Evolutionary conservation across 768 basidiomycete species (phyloP), one percentile per base, ranked within the genome.

Genomic region (Auriscalpium microsporum): DNA sequence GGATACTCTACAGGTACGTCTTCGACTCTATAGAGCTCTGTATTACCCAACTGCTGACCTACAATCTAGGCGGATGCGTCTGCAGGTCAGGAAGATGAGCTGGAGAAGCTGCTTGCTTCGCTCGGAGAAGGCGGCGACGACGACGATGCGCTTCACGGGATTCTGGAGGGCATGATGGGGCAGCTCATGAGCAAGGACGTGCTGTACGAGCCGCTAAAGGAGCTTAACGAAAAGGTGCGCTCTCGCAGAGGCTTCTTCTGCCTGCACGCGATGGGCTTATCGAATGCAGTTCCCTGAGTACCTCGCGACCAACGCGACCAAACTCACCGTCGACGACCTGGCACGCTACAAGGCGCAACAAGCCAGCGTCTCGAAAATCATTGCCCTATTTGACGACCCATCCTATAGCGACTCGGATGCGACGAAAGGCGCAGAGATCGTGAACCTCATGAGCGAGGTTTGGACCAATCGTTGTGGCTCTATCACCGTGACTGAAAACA

Each of bases 121-220:
- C 61, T 87, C 9, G 67, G 71, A 36, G 70, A 73, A 0, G 69
- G 63, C 8, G 68, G 67, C 4, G 75, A 63, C 1, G 72, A 70
- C 2, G 70, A 68, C 11, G 74, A 75, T 0, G 79, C 83, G 23
- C 65, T 93, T 11, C 78, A 85, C 45, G 80, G 75, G 1, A 71
- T 92, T 57, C 74, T 95, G 9, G 90, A 94, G 66, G 78, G 67
- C 23, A 87, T 94, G 81, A 90, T 92, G 88, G 72, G 77, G 19
- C 81, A 86, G 67, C 74, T 92, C 23, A 84, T 91, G 83, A 80
- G 78, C 71, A 87, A 90, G 64, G 87, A 90, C 0, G 74, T 92
- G 3, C 70, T 94, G n/a, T 86, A 93, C 60, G 90, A 92, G 46
- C 92, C 93, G 0, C 65, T 94, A 55, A 89, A 87, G 61, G 92